These are phyloP conservation scores for Tylopilus felleus DNA, from an alignment of 768 basidiomycete genomes.

Conservation along the genomic window DNA sequence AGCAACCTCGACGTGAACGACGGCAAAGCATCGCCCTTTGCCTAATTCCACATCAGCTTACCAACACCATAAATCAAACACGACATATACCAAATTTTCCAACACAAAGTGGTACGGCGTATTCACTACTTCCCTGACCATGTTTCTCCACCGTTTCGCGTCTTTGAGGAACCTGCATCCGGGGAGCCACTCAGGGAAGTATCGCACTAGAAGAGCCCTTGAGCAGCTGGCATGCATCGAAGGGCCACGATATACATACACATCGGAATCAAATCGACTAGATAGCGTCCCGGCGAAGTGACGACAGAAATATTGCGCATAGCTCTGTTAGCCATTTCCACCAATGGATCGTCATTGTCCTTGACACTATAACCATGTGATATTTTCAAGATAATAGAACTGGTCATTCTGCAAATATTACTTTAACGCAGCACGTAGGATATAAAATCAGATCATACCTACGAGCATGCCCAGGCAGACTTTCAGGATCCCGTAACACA, in stretches of 20 bases:
- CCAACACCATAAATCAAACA: neutral
- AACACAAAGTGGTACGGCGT: conserved; percentile 8
- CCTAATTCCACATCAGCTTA: neutral
- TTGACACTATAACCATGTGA: conserved; percentile 37
- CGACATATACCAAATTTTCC: conserved; percentile 12
- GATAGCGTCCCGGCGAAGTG: conserved; percentile 6
- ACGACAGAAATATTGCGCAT: conserved; percentile 11
- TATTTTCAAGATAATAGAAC: conserved; percentile 32
- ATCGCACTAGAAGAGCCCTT: conserved; percentile 3
- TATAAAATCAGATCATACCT: neutral
- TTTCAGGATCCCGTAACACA: conserved; percentile 1
- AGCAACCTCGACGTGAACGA: conserved; percentile 15
- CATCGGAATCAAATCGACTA: conserved; percentile 8
- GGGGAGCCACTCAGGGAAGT: conserved; percentile 23
- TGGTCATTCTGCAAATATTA: conserved; percentile 27
- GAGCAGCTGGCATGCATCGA: neutral
- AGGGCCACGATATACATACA: neutral
- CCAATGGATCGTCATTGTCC: conserved; percentile 31
- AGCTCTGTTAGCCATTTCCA: conserved; percentile 26
- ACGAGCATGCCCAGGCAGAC: conserved; percentile 3
- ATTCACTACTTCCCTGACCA: neutral
- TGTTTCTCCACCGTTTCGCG: conserved; percentile 2
- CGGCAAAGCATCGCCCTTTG: conserved; percentile 5
- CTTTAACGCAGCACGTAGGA: neutral
- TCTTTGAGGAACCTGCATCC: conserved; percentile 18